Evolutionary conservation across 2,329 filamentous ascomycete genomes (phyloP), one percentile per base, ranked within the genome.

Genomic region (Cryphonectria nitschkei): DNA sequence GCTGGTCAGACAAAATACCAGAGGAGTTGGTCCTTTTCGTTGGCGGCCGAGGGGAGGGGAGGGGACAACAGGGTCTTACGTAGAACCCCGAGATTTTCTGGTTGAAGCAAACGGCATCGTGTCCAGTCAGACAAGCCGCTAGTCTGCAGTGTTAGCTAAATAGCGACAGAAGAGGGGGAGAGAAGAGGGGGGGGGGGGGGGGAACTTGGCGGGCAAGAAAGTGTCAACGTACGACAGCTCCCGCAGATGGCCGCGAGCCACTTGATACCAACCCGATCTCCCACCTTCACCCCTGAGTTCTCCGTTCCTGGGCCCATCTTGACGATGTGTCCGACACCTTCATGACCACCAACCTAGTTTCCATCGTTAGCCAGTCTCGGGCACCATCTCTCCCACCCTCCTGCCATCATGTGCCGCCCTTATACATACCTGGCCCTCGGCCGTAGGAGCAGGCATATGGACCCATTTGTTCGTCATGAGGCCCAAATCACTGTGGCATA

Each of bases 181-280:
- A 34, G 32, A 34, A 19, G 2, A 26, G 14, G 32, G 19, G 8
- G 16, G 3, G 3, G 56, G 14, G 32, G 19, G 8, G 16, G 3
- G 3, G 4, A 29, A 19, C 14, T 58, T 58, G 26, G 34, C 29
- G 29, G 29, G 32, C n/a, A 19, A 9, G 22, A 22, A 2, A 2
- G 5, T 29, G 13, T 29, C 3, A 52, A 63, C 67, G 65, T 46
- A 72, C 71, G 58, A 79, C 86, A 86, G 74, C 82, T 81, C 65
- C 84, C 84, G 77, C 89, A 92, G 37, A 86, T 86, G 43, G 80
- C 84, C 22, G 86, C 81, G 71, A 91, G 81, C 89, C 89, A 92
- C 79, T 93, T 93, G 77, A 93, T 87, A 19, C 91, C 91, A 11
- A 93, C 91, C 9, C 90, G 84, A 74, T 92, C 87, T 6, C 90